A percentile compares a stretch with the other conserved stretches of the same genome.
Evolutionary conservation across 305 asterid genomes (phyloP).

Genomic region (Fraxinus platypoda): DNA sequence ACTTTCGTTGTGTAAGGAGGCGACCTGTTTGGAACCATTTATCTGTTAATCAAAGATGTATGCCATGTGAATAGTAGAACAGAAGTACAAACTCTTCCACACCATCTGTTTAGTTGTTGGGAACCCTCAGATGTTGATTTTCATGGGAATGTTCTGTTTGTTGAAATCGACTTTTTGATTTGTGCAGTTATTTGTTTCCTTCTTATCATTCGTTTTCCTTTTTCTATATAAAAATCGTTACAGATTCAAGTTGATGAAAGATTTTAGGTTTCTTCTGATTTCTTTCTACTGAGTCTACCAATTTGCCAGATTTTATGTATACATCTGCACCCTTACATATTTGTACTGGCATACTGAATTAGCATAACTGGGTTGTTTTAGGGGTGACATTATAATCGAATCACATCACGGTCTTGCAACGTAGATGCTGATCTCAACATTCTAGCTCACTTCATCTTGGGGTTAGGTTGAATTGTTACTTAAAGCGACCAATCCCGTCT

Average conservation of each 20-base stretch:
- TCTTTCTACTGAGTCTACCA: neutral
- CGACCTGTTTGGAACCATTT: neutral
- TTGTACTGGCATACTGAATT: neutral
- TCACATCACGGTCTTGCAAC: neutral
- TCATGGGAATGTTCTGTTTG: neutral
- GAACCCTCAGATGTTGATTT: neutral
- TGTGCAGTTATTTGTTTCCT: neutral
- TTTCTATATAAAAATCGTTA: neutral
- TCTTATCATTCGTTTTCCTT: neutral
- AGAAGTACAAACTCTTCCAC: neutral
- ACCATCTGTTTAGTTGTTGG: neutral
- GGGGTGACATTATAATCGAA: neutral
- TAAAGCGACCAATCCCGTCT: neutral
- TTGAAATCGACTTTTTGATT: neutral
- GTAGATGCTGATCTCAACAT: neutral
- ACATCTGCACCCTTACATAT: neutral
- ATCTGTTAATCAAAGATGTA: neutral
- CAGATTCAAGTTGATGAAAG: neutral
- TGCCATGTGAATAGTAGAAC: neutral
- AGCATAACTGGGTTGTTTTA: neutral
- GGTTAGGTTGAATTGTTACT: neutral
- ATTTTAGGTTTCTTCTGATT: neutral
- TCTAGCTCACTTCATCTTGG: neutral
- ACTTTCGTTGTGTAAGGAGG: neutral
- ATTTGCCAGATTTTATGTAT: neutral